phyloP scores from a whole-genome alignment of 2,329 filamentous ascomycete species.

The Pyrenochaeta sp. region DNA sequence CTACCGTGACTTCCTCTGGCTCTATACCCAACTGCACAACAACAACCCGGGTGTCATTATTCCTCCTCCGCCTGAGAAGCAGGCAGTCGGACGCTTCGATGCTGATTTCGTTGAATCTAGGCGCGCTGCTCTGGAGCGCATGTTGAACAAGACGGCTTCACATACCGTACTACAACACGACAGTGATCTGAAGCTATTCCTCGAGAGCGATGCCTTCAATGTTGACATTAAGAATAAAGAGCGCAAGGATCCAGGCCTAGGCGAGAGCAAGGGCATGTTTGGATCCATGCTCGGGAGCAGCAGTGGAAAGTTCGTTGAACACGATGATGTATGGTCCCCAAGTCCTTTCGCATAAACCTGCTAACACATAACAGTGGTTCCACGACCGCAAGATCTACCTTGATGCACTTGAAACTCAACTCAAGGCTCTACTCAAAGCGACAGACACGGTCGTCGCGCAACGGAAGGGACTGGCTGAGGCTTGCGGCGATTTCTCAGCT shows the following conservation, averaged over 20 bases:
- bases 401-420: conserved; percentile 89
- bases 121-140: conserved; percentile 90
- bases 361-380: conserved; percentile 97
- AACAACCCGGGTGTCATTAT: conserved; percentile 96
- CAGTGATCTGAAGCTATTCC: conserved; percentile 90
- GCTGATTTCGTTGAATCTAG: conserved; percentile 95
- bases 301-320: conserved; percentile 88
- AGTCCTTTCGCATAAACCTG: too few species aligned
- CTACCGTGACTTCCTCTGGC: conserved; percentile 97
- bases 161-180: conserved; percentile 94
- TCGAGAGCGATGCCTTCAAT: conserved; percentile 96
- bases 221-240: conserved; percentile 98
- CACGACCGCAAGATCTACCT: conserved; percentile 95
- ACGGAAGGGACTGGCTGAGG: conserved; percentile 91
- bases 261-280: conserved; percentile 92
- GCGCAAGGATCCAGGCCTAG: conserved; percentile 81
- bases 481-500: conserved; percentile 89
- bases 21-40: conserved; percentile 91
- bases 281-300: conserved; percentile 81
- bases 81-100: conserved; percentile 95
- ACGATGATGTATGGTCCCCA: conserved; percentile 93
- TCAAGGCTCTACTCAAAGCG: conserved; percentile 88
- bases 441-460: conserved; percentile 93
- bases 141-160: conserved; percentile 93
- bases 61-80: conserved; percentile 95